Percentiles rank a stretch among this genome's conserved stretches.
Evolutionary conservation across 441 rosid genomes (phyloP).

Genomic region (Iberis amara): DNA sequence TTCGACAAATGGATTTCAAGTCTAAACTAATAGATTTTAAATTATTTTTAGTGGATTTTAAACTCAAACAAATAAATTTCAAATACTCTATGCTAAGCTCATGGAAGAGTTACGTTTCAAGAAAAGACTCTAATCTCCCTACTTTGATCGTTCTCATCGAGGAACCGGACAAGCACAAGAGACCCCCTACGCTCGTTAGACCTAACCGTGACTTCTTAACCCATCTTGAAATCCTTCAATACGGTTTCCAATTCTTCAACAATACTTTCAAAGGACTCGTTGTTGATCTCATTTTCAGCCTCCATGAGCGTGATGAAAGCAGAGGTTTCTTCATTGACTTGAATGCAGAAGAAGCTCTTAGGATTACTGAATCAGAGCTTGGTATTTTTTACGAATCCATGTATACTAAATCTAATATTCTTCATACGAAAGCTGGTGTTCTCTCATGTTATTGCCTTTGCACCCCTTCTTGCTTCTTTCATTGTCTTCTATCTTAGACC

Average conservation of each 20-base stretch:
- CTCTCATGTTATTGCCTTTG: slow-evolving; percentile 29
- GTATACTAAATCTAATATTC: slow-evolving; percentile 39
- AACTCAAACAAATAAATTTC: no score
- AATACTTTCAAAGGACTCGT: slow-evolving; percentile 43
- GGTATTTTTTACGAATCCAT: slow-evolving; percentile 48
- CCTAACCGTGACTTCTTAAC: background rate
- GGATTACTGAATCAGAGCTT: slow-evolving; percentile 49
- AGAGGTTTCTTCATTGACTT: slow-evolving; percentile 33
- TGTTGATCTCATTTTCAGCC: slow-evolving; percentile 38
- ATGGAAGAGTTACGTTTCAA: slow-evolving; percentile 46
- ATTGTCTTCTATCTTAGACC: slow-evolving; percentile 29
- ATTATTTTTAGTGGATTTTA: no score
- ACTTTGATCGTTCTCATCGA: slow-evolving; percentile 28
- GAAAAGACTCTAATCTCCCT: slow-evolving; percentile 32
- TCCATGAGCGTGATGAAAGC: slow-evolving; percentile 36
- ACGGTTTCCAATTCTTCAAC: slow-evolving; percentile 33
- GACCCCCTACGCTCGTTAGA: background rate
- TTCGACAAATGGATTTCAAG: no score
- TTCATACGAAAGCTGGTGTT: slow-evolving; percentile 26
- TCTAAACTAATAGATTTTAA: no score
- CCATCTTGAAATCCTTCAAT: slow-evolving; percentile 31
- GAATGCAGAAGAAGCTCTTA: slow-evolving; percentile 32
- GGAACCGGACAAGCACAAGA: slow-evolving; percentile 34
- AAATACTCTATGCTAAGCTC: slow-evolving; percentile 46
- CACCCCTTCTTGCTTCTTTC: slow-evolving; percentile 31